Conservation (phyloP, 495 filamentous ascomycete species). For the Durotheca rogersii region DNA sequence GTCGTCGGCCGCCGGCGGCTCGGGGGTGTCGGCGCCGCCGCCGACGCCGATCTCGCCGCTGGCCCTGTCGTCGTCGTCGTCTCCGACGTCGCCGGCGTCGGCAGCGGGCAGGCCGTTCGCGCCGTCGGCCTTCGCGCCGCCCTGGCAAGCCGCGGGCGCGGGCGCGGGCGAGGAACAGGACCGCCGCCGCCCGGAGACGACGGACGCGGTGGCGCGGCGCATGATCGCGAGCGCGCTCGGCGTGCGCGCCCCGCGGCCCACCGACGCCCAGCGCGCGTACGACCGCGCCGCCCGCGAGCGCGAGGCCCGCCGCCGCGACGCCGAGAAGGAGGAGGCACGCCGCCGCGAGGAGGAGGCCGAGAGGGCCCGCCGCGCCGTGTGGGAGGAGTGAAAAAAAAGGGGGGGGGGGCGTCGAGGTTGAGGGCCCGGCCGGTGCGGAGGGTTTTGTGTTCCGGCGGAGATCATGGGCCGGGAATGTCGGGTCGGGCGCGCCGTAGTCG, state of each 20-base stretch:
- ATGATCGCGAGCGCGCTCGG: conserved; percentile 91
- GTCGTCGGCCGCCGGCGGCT: conserved; percentile 25
- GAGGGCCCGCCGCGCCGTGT: conserved; percentile 57
- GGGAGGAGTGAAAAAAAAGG: conserved; percentile 48
- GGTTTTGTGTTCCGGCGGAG: conserved; percentile 50
- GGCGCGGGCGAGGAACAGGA: conserved; percentile 28
- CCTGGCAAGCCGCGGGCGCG: no score
- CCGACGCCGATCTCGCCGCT: conserved; percentile 62
- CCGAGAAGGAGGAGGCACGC: no score
- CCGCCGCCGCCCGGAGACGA: conserved; percentile 82
- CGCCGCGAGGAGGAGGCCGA: conserved; percentile 62
- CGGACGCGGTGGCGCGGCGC: conserved; percentile 83
- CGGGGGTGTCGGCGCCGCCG: conserved; percentile 50
- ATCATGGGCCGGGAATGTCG: neutral
- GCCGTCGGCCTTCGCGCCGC: conserved; percentile 3
- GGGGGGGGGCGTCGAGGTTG: conserved; percentile 68
- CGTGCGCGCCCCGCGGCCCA: conserved; percentile 73
- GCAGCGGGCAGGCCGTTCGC: conserved; percentile 7
- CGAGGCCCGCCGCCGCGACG: conserved; percentile 74
- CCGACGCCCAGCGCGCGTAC: conserved; percentile 86
- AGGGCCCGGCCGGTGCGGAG: conserved; percentile 79
- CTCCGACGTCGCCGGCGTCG: conserved; percentile 13
- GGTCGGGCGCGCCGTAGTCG: neutral
- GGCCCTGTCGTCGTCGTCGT: conserved; percentile 21
- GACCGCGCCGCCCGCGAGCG: conserved; percentile 81